Evolutionary conservation across 495 filamentous ascomycete species (phyloP), one percentile per base, ranked within the genome.

Genomic region (Niebla homalea): DNA sequence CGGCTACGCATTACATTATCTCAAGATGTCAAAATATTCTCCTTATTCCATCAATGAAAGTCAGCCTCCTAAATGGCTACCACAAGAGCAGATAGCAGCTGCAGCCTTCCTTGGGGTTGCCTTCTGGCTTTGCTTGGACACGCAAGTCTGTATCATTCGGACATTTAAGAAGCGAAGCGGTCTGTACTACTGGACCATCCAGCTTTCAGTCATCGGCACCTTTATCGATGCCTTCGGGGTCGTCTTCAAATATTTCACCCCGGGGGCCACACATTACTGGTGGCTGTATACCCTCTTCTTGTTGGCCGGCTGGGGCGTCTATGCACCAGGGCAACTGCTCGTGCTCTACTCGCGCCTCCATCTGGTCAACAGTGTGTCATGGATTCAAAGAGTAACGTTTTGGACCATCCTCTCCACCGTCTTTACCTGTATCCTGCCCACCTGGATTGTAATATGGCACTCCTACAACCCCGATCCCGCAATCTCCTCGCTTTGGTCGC

Each of bases 371-470:
- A 53, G 47, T 15, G 48, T 55, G 29, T 37, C 20, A 5, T 43
- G 40, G n/a, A 50, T 57, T 5, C 48, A 58, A 39, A 60, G 56
- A 1, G 57, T 47, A 35, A 57, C 69, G 1, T 50, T 71, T 4
- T 54, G 32, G 8, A 63, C 67, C 58, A 66, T 72, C 49, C 52
- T 71, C 42, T 48, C 58, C 29, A 62, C 55, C 22, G 50, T 58
- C 2, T 55, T 60, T 5, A 26, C 57, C 5, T 26, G 71, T 11
- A 57, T 65, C 35, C 51, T 70, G 18, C 66, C 70, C 0, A 60
- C 70, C 40, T 75, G 71, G 36, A 66, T 76, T 14, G 58, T 80
- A 5, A 70, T 71, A 25, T 81, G 69, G 59, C 70, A 29, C 75
- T 78, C 60, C 58, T 78, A 8, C 56, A 57, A 44, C 16, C 37